A percentile compares a stretch with the other conserved stretches of the same genome.
These are phyloP conservation scores for Eimeria sp. DNA, from an alignment of 169 alveolate genomes.

Conservation along the genomic window DNA sequence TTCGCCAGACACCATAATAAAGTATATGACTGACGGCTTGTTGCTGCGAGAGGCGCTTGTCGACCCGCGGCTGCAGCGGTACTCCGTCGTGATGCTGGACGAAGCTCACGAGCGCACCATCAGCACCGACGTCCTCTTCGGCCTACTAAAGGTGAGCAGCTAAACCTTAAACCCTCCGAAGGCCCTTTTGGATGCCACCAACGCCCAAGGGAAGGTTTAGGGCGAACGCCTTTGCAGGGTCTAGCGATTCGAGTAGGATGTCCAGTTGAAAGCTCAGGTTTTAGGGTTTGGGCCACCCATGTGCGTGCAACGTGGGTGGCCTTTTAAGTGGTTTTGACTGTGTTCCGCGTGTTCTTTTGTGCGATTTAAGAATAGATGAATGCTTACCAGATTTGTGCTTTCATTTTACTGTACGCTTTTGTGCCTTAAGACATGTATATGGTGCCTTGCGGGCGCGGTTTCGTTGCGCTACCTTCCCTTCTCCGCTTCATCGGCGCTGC, in stretches of 20 bases:
- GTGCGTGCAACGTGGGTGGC: neutral
- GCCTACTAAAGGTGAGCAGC: constrained; percentile 95
- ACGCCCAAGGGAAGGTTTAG: too few relatives aligned
- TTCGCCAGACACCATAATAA: constrained; percentile 98
- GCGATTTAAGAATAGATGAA: too few relatives aligned
- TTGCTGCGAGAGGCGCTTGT: constrained; percentile 98
- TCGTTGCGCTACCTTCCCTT: too few relatives aligned
- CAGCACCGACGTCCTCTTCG: constrained; percentile 99
- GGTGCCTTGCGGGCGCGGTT: too few relatives aligned
- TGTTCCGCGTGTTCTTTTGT: too few relatives aligned
- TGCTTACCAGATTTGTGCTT: too few relatives aligned
- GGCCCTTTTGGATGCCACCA: too few relatives aligned
- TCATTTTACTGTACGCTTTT: too few relatives aligned
- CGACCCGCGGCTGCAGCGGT: constrained; percentile 95
- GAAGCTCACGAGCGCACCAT: constrained; percentile 99
- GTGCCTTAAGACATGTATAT: too few relatives aligned
- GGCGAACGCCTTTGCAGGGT: neutral
- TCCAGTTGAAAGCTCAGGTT: neutral
- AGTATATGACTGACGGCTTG: constrained; percentile 99
- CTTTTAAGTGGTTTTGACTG: too few relatives aligned
- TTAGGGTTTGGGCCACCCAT: neutral
- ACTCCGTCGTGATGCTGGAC: constrained; percentile 99
- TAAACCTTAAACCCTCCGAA: too few relatives aligned
- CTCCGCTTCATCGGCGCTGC: constrained; percentile 19
- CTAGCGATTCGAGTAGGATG: neutral